Conservation (phyloP, 208 protist species). For the Trypanosoma platydactyli region DNA sequence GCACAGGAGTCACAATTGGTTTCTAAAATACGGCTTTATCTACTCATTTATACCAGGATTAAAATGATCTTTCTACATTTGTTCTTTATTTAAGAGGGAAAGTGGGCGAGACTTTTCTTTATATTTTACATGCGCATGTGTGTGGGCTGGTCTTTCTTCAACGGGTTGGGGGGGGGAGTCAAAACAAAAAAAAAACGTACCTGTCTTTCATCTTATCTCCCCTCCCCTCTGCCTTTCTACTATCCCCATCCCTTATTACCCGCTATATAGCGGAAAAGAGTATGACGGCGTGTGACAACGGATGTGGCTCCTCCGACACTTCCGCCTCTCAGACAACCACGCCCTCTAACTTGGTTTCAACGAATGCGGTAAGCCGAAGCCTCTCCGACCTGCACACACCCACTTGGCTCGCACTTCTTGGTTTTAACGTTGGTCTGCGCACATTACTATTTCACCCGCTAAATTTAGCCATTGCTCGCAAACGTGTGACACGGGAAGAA, state of each 20-base stretch:
- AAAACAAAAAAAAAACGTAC: constrained; percentile 12
- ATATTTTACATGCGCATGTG: background rate
- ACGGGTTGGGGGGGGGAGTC: background rate
- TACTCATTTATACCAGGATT: too few relatives aligned
- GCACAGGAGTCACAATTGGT: too few relatives aligned
- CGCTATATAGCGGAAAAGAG: background rate
- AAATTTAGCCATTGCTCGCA: constrained; percentile 72
- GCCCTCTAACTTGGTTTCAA: constrained; percentile 22
- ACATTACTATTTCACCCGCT: constrained; percentile 85
- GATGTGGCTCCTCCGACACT: background rate
- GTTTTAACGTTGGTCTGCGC: constrained; percentile 56
- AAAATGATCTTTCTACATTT: too few relatives aligned
- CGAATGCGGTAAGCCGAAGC: constrained; percentile 77
- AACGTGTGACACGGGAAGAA: constrained; percentile 71
- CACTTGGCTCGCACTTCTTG: constrained; percentile 73
- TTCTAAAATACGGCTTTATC: too few relatives aligned
- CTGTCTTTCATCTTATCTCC: too few relatives aligned
- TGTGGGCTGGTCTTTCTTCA: constrained; percentile 23
- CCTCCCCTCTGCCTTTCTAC: too few relatives aligned
- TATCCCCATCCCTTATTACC: constrained; percentile 6
- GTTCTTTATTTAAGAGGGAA: too few relatives aligned
- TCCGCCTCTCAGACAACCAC: too few relatives aligned
- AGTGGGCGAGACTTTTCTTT: too few relatives aligned
- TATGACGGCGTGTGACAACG: background rate
- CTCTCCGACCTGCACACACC: constrained; percentile 79